These are phyloP conservation scores for Melaleuca quinquenervia DNA, from an alignment of 345 rosid species.

Conservation along the genomic window DNA sequence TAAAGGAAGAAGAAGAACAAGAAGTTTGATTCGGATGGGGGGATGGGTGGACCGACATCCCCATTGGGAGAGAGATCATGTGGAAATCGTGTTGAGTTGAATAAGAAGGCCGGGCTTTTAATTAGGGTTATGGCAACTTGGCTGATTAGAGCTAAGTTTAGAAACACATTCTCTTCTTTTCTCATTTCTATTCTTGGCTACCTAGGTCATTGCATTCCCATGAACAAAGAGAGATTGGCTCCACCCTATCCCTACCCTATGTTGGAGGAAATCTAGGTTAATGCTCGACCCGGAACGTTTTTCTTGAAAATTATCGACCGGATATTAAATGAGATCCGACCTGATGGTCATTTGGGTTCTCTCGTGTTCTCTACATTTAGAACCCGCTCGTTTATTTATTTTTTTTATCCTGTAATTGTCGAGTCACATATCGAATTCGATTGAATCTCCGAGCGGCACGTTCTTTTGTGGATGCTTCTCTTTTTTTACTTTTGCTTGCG, in stretches of 20 bases:
- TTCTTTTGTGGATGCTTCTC: fast-evolving
- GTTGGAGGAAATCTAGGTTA: background rate
- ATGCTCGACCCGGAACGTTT: background rate
- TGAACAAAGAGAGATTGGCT: background rate
- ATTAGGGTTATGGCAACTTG: background rate
- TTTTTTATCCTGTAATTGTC: background rate
- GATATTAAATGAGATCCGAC: background rate
- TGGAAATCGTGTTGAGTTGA: background rate
- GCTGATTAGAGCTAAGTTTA: background rate
- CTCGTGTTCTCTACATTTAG: background rate
- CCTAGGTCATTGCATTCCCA: background rate
- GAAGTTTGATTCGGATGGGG: background rate
- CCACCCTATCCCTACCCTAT: background rate
- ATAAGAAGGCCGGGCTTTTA: background rate
- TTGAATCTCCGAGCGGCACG: background rate
- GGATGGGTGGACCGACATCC: background rate
- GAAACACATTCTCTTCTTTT: background rate
- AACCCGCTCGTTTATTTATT: background rate
- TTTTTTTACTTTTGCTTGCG: too few relatives aligned
- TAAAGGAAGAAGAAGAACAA: background rate
- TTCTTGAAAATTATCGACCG: too few relatives aligned
- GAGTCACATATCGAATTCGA: background rate
- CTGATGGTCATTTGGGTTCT: background rate
- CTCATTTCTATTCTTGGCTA: background rate
- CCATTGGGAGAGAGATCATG: background rate